Evolutionary conservation across 2,329 filamentous ascomycete species (phyloP), one percentile per base, ranked within the genome.

Genomic region (Davidsoniella eucalypti): DNA sequence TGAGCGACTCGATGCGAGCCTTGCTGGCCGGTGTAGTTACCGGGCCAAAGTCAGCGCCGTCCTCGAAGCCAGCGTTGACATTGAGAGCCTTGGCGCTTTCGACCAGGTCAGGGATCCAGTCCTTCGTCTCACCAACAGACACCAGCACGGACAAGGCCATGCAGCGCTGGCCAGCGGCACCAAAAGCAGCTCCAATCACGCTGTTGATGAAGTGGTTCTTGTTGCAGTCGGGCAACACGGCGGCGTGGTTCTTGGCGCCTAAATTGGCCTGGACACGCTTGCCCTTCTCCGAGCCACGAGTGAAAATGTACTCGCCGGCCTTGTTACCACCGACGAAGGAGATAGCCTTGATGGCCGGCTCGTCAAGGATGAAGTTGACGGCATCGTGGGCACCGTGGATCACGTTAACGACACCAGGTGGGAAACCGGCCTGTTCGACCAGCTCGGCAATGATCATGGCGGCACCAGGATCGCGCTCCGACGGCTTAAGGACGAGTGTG

Each of bases 261-360:
- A 92, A 68, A 67, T 92, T 92, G 63, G 85, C 85, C 68, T 92
- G 86, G 29, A 88, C 84, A 59, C 85, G 82, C 75, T 92, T 92
- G 61, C 86, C 85, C 60, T 90, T 87, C 60, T 84, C 84, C 1
- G 83, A 87, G 29, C 78, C 85, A 51, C 84, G 78, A 50, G 70
- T 66, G 67, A 80, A 92, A 64, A 92, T 92, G 69, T 92, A 92
- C 68, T 90, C 84, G 60, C 85, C 85, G 6, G 85, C 86, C 71
- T 86, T 84, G 72, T 92, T 92, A 66, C 82, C 79, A 55, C 85
- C 85, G 37, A 93, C 86, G 59, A 93, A 93, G 66, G 78, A 84
- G 60, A 93, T 76, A 51, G 86, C 85, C 74, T 88, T 90, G 72
- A 93, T 87, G 55, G 75, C 73, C 18, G 85, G 85, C 63, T 86